Conservation (phyloP, 2,329 filamentous ascomycete genomes). For the Helicocarpus griseus region DNA sequence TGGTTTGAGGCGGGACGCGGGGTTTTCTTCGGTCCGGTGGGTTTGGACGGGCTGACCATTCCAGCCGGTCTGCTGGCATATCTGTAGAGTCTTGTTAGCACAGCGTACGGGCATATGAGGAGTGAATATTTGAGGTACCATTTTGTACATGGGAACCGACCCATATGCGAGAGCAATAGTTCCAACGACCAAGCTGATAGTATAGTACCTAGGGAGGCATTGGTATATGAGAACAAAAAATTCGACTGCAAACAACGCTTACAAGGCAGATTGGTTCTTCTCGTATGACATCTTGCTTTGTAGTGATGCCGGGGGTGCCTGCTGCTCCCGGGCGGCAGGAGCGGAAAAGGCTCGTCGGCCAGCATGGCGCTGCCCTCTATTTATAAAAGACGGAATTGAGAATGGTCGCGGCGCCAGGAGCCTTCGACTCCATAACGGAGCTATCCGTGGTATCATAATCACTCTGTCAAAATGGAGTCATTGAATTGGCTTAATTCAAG, state of each 20-base stretch:
- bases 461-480: not conserved
- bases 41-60: slow-evolving; percentile 86
- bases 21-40: slow-evolving; percentile 56
- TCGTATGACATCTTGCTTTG: slow-evolving; percentile 28
- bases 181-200: slow-evolving; percentile 52
- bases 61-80: slow-evolving; percentile 57
- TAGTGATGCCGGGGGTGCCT: slow-evolving; percentile 21
- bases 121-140: not conserved
- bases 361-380: slow-evolving; percentile 13
- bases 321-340: slow-evolving; percentile 19
- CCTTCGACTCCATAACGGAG: slow-evolving; percentile 18
- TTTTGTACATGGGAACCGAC: slow-evolving; percentile 45
- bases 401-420: slow-evolving; percentile 11
- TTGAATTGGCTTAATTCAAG: not conserved
- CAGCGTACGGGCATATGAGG: not conserved
- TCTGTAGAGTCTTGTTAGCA: slow-evolving; percentile 22
- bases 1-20: slow-evolving; percentile 67
- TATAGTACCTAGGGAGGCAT: slow-evolving; percentile 46
- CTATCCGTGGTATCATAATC: slow-evolving; percentile 22
- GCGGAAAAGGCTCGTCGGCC: slow-evolving; percentile 26
- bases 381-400: slow-evolving; percentile 4
- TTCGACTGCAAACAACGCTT: slow-evolving; percentile 15
- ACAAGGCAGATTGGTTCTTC: slow-evolving; percentile 49
- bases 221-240: slow-evolving; percentile 3
- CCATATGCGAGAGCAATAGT: slow-evolving; percentile 56